These are phyloP conservation scores for Garcia nutans DNA, from an alignment of 345 rosid genomes.

Conservation along the genomic window DNA sequence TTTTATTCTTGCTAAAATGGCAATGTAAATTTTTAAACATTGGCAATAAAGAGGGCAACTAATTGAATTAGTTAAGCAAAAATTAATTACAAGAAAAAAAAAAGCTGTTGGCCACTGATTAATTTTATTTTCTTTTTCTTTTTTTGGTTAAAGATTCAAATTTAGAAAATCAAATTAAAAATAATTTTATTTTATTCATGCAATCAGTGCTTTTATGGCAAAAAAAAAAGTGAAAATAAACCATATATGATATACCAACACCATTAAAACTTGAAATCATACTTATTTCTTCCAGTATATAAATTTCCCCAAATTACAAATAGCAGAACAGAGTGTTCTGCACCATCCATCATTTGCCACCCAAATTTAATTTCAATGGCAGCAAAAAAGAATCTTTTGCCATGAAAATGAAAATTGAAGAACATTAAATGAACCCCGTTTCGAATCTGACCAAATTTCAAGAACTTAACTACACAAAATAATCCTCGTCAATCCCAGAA, in stretches of 20 bases:
- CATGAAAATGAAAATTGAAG: neutral
- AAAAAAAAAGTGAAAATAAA: neutral
- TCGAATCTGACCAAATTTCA: too few species aligned
- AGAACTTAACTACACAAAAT: slow-evolving; percentile 54
- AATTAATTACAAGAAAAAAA: too few species aligned
- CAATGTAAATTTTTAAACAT: too few species aligned
- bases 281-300: neutral
- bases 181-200: too few species aligned
- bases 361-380: neutral
- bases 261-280: neutral
- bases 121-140: neutral
- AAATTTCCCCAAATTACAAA: slow-evolving; percentile 22
- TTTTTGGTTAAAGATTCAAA: neutral
- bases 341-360: slow-evolving; percentile 7
- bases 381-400: neutral
- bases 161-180: neutral
- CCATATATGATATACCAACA: neutral
- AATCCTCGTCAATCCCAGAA: slow-evolving; percentile 69
- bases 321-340: slow-evolving; percentile 45
- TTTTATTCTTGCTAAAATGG: too few species aligned
- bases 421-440: neutral
- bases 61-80: too few species aligned
- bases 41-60: too few species aligned
- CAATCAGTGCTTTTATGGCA: too few species aligned
- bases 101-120: too few species aligned